Evolutionary conservation across 2,329 filamentous ascomycete genomes (phyloP), one percentile per base, ranked within the genome.

Genomic region (Beauveria australis): DNA sequence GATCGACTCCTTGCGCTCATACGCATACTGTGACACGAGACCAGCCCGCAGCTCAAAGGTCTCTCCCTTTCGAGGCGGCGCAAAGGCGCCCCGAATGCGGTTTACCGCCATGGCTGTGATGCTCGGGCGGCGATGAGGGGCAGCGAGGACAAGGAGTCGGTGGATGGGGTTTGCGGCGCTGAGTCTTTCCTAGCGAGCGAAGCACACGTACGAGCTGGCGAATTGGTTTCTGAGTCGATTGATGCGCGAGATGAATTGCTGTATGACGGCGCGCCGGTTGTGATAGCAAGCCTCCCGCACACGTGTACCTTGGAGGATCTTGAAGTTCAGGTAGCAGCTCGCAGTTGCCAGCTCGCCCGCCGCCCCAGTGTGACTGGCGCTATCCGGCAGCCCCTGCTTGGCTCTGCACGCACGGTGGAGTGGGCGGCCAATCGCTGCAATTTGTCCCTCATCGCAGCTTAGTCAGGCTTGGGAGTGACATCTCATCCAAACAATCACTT

Each of bases 1-100:
- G 68, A 99, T 99, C 26, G 94, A 90, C 80, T 99, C 94, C 77
- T 99, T 99, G 71, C 92, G 88, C 84, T 99, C 94, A 78, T 95
- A 97, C 63, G 94, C 94, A 88, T 97, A 99, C 79, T 99, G 94
- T 65, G 94, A 99, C 65, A 95, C 94, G 74, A 99, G 81, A 44
- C 94, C 94, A 65, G 93, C 91, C 74, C 94, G 89, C 76, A 99
- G 79, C 81, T 99, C 94, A 74, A 96, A 97, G 18, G 94, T 99
- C 79, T 99, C 94, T 74, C 94, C 94, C 80, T 99, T 99, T 71
- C 89, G 87, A 69, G 94, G 94, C 74, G 87, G 88, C 74, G 91
- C 88, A 75, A 99, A 96, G 70, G 93, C 94, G 76, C 89, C 92
- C 74, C 89, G 87, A 75, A 99, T 94, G 75, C 93, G 89, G 79